These are phyloP conservation scores for Diaporthe velutina DNA, from an alignment of 2,329 filamentous ascomycete species.

Conservation along the genomic window DNA sequence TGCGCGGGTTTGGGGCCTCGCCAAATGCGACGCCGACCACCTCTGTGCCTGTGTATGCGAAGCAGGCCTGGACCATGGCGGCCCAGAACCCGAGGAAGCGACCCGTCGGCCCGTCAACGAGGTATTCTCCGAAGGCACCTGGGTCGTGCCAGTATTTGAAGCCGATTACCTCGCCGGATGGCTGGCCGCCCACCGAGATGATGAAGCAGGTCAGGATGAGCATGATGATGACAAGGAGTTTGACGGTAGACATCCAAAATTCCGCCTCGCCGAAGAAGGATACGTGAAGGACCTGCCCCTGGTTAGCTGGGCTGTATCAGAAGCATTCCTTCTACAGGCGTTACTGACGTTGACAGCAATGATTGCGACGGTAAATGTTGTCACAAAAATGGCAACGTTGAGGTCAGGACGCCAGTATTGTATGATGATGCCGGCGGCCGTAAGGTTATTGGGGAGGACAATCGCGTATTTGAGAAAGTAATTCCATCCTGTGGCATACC, in stretches of 20 bases:
- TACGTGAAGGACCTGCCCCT: background rate
- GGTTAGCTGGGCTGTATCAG: background rate
- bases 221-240: conserved; percentile 37
- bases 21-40: conserved; percentile 61
- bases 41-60: conserved; percentile 64
- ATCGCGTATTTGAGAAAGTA: conserved; percentile 61
- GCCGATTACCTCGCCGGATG: conserved; percentile 52
- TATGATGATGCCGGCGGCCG: conserved; percentile 53
- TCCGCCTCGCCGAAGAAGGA: background rate
- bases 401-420: conserved; percentile 54
- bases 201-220: conserved; percentile 56
- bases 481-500: conserved; percentile 59
- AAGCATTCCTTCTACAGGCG: background rate
- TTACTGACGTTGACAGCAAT: conserved; percentile 49
- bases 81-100: conserved; percentile 65
- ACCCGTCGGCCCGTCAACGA: conserved; percentile 48
- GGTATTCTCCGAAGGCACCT: conserved; percentile 55
- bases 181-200: conserved; percentile 55
- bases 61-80: conserved; percentile 59
- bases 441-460: conserved; percentile 54
- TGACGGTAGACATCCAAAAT: conserved; percentile 12
- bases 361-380: conserved; percentile 50
- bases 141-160: conserved; percentile 60
- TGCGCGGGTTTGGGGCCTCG: conserved; percentile 59
- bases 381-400: conserved; percentile 54